Conservation (phyloP, 768 basidiomycete genomes). For the Tylopilus felleus region DNA sequence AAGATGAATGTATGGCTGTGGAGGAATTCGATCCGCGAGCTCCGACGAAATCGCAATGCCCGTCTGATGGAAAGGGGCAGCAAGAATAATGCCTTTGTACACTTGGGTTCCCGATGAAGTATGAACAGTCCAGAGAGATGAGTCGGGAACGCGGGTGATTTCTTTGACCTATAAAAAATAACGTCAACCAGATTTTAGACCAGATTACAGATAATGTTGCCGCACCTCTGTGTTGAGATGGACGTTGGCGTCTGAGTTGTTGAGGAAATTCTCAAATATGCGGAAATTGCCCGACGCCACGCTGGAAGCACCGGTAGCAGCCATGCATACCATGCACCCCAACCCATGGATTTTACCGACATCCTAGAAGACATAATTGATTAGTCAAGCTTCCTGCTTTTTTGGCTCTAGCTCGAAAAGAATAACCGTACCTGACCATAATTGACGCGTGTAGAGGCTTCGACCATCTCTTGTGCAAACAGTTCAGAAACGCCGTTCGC, state of each 20-base stretch:
- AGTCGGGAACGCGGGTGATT: slow-evolving; percentile 44
- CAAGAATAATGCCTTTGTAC: slow-evolving; percentile 79
- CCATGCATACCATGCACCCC: slow-evolving; percentile 68
- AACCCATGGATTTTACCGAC: slow-evolving; percentile 72
- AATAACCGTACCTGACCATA: slow-evolving; percentile 61
- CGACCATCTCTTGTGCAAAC: slow-evolving; percentile 72
- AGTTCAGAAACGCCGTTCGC: slow-evolving; percentile 50
- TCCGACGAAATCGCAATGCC: slow-evolving; percentile 50
- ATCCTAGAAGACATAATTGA: slow-evolving; percentile 41
- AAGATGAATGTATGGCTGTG: slow-evolving; percentile 76
- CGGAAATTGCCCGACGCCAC: slow-evolving; percentile 80
- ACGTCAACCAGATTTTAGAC: background rate
- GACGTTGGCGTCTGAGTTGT: slow-evolving; percentile 63
- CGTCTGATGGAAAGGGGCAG: slow-evolving; percentile 78
- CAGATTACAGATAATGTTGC: background rate
- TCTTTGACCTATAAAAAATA: slow-evolving; percentile 43
- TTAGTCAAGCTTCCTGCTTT: background rate
- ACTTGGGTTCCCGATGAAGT: slow-evolving; percentile 43
- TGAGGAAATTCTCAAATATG: slow-evolving; percentile 80
- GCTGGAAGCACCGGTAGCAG: slow-evolving; percentile 60
- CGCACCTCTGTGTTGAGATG: slow-evolving; percentile 66
- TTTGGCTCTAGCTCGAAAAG: background rate
- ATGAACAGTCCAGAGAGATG: slow-evolving; percentile 52
- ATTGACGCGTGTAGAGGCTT: slow-evolving; percentile 79
- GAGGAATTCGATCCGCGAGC: slow-evolving; percentile 52